A percentile compares a stretch with the other conserved stretches of the same genome.
These are phyloP conservation scores for Ascochyta fabae DNA, from an alignment of 2,329 filamentous ascomycete species.

Conservation along the genomic window DNA sequence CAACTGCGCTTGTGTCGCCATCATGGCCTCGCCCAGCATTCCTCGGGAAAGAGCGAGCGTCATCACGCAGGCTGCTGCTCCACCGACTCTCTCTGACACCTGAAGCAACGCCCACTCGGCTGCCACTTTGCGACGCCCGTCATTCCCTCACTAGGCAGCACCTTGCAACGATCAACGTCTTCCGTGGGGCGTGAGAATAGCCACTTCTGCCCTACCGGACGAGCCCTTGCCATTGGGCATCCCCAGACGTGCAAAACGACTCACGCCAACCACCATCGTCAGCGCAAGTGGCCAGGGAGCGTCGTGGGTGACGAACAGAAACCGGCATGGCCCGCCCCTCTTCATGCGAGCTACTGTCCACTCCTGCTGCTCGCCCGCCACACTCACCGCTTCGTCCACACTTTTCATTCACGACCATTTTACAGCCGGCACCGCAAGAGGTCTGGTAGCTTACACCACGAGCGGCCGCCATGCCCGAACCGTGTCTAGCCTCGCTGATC, in stretches of 20 bases:
- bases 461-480: constrained; percentile 4
- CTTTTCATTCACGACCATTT: constrained; percentile 1
- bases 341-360: constrained; percentile 12
- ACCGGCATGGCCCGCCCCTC: constrained; percentile 35
- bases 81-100: constrained; percentile 2
- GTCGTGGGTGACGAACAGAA: constrained; percentile 19
- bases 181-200: constrained; percentile 13
- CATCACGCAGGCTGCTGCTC: constrained; percentile 3
- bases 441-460: constrained; percentile 12
- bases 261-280: constrained; percentile 7
- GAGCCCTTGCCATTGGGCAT: constrained; percentile 13
- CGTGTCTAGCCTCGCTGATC: constrained; percentile 20
- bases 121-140: neutral
- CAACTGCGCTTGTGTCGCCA: constrained; percentile 15
- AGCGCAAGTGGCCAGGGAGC: constrained; percentile 10
- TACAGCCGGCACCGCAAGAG: constrained; percentile 14
- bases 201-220: constrained; percentile 6
- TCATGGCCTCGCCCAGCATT: constrained; percentile 13
- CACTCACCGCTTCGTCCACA: constrained; percentile 29
- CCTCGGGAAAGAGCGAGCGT: constrained; percentile 5
- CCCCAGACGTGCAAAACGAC: constrained; percentile 20
- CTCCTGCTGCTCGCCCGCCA: constrained; percentile 12
- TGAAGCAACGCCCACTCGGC: constrained; percentile 9
- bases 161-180: constrained; percentile 18
- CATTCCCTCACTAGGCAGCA: neutral